Conservation (phyloP, 371 early-diverging fungal species). For the Mucor piriformis region DNA sequence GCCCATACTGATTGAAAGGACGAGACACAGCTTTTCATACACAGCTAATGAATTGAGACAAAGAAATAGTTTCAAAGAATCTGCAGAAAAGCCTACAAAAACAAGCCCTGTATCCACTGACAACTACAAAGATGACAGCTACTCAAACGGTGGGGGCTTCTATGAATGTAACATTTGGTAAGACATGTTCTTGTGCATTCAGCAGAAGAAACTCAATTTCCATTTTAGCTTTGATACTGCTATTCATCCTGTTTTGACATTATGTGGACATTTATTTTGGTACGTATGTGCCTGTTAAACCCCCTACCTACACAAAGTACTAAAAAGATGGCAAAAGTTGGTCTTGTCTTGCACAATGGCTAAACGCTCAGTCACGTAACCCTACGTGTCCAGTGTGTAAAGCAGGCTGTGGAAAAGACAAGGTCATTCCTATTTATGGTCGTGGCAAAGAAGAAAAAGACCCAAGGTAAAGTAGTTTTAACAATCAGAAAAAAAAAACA, state of each 20-base stretch:
- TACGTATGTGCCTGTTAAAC: conserved; percentile 8
- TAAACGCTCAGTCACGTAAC: conserved; percentile 63
- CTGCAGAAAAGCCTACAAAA: neutral
- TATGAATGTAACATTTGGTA: conserved; percentile 49
- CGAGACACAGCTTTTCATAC: conserved; percentile 9
- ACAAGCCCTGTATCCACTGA: neutral
- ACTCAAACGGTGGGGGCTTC: conserved; percentile 23
- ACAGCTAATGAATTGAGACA: conserved; percentile 18
- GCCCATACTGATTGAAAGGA: conserved; percentile 10
- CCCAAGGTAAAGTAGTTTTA: conserved; percentile 66
- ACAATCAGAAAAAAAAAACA: neutral
- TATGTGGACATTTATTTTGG: conserved; percentile 46
- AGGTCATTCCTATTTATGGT: conserved; percentile 82
- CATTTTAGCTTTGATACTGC: conserved; percentile 38
- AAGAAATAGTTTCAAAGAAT: conserved; percentile 11
- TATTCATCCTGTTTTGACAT: conserved; percentile 36
- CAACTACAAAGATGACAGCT: conserved; percentile 17
- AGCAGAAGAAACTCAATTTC: neutral
- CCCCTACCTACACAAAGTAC: neutral
- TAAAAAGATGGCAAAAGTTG: conserved; percentile 40
- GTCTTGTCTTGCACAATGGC: conserved; percentile 78
- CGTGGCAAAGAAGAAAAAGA: conserved; percentile 74
- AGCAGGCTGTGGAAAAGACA: conserved; percentile 76
- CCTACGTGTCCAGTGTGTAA: conserved; percentile 81
- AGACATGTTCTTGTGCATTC: neutral